Evolutionary conservation across 2,329 filamentous ascomycete species (phyloP), one percentile per base, ranked within the genome.

Genomic region (Sporothrix phasma): DNA sequence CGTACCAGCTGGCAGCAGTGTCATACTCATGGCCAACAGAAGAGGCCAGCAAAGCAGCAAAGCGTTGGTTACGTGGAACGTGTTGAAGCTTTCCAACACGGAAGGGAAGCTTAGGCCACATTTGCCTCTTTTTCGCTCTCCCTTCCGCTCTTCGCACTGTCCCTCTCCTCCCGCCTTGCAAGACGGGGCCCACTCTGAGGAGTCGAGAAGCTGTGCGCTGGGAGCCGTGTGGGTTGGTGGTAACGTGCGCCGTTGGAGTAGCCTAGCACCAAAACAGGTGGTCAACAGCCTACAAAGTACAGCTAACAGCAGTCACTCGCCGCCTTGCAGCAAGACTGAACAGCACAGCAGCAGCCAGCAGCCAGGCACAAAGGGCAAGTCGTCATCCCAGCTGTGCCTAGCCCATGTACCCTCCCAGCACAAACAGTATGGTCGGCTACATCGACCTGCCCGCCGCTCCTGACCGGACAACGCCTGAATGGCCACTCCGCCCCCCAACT

Each of bases 341-440:
- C 11, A 43, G 41, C 45, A 22, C 13, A 31, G 47, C 15, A n/a
- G n/a, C n/a, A n/a, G n/a, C n/a, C n/a, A n/a, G n/a, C 47, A 51
- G 8, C 47, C 51, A 62, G 61, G 61, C 49, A 56, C 53, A 62
- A 41, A 24, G 26, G 22, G 29, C 53, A 69, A 69, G 67, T 72
- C 72, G 72, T 73, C 72, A 73, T 73, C 70, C 69, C 62, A 68
- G 67, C 70, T 67, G 71, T 70, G 70, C 71, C 72, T 73, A 66
- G 65, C 53, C 8, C 11, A 63, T 46, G 67, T 68, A 68, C 62
- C 51, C 17, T 8, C 49, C 15, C 43, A 51, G 58, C 26, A 5
- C 29, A 8, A 24, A 34, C 53, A 56, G 56, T 41, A 29, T 61
- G 56, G 47, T 1, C 49, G 31, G 34, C 19, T 68, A 67, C 66